Conservation (phyloP, 108 stramenopile genomes). For the Hondaea fermentalgiana region DNA sequence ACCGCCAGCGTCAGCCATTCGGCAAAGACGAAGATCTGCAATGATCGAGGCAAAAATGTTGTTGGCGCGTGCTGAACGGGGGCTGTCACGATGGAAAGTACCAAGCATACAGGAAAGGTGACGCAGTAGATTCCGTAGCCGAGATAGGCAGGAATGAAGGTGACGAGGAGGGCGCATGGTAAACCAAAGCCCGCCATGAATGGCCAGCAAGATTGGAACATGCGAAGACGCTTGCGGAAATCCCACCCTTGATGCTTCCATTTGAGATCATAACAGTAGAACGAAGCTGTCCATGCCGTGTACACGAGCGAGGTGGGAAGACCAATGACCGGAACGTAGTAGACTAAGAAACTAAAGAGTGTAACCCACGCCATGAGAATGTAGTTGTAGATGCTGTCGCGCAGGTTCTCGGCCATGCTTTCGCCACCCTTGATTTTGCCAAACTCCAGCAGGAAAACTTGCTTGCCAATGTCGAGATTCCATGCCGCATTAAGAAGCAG, state of each 20-base stretch:
- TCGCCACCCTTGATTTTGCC: neutral
- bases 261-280: neutral
- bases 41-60: neutral
- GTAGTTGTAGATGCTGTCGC: conserved; percentile 13
- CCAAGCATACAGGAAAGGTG: neutral
- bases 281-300: neutral
- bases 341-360: neutral
- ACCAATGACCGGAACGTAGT: neutral
- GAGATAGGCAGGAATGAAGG: neutral
- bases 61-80: neutral
- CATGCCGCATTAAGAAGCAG: neutral
- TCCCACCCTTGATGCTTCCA: neutral
- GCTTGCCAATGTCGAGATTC: conserved; percentile 1
- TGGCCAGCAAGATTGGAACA: neutral
- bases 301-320: neutral
- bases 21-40: conserved; percentile 8
- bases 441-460: neutral
- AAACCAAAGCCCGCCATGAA: conserved; percentile 11
- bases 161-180: neutral
- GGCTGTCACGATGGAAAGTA: neutral
- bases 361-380: neutral
- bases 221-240: neutral
- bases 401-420: neutral
- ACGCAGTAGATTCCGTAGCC: neutral
- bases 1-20: neutral